Percentiles rank a stretch among this genome's conserved stretches.
Evolutionary conservation across 306 rosid species (phyloP).

Genomic region (Castanea sativa): DNA sequence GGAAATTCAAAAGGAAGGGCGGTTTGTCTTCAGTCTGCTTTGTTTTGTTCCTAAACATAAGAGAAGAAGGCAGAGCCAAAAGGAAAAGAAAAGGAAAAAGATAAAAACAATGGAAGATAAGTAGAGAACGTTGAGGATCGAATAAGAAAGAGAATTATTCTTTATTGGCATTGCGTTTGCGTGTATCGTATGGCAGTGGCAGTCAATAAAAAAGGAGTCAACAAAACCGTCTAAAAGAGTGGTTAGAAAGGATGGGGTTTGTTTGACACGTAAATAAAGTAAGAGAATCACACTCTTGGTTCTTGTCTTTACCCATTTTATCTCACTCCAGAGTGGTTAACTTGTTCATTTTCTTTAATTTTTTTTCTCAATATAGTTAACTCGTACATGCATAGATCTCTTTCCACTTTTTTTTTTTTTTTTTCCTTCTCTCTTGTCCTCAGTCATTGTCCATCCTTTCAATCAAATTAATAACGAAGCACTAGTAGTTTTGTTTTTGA

Average conservation of each 20-base stretch:
- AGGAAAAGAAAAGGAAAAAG: not conserved
- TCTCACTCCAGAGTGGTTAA: not conserved
- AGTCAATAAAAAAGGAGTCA: not conserved
- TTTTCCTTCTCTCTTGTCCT: not conserved
- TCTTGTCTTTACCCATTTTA: not conserved
- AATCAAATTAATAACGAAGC: not conserved
- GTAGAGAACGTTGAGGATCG: not conserved
- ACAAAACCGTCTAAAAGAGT: slow-evolving; percentile 3
- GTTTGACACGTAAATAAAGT: not conserved
- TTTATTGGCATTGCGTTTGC: not conserved
- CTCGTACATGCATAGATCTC: not conserved
- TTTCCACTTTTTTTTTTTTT: not conserved
- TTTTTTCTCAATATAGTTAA: too few relatives aligned
- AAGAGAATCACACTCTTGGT: not conserved
- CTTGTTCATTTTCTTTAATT: not conserved
- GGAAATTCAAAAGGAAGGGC: slow-evolving; percentile 20
- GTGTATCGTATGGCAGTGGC: not conserved
- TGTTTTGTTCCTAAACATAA: not conserved
- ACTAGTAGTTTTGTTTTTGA: not conserved
- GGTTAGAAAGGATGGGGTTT: not conserved
- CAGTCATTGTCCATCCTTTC: not conserved
- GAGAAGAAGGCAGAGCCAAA: too few relatives aligned
- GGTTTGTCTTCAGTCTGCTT: not conserved
- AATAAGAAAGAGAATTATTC: not conserved
- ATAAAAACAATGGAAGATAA: not conserved